Evolutionary conservation across 2,329 filamentous ascomycete species (phyloP), one percentile per base, ranked within the genome.

Genomic region (Seiridium unicorne): DNA sequence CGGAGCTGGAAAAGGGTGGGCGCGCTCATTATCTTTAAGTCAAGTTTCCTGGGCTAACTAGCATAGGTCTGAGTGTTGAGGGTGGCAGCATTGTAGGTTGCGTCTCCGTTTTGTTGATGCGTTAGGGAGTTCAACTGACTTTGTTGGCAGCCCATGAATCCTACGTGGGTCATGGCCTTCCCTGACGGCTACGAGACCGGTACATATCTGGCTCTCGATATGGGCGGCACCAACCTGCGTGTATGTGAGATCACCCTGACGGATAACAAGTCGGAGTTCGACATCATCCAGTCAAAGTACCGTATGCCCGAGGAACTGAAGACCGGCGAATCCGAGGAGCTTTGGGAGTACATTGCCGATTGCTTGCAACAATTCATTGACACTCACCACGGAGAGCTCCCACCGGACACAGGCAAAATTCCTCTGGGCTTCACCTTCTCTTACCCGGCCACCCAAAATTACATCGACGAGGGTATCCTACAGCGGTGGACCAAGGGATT

Each of bases 401-500:
- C 55, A 3, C 46, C 79, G 53, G 71, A 91, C 32, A 18, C 66
- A 5, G 83, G 84, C 32, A 85, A 85, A 68, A 80, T 93, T 59
- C 91, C 92, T 6, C 85, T 97, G 5, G 94, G 94, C 70, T 97
- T 97, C 80, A 97, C 94, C 51, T 98, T 98, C 79, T 96, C 92
- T 3, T 97, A 97, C 74, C 94, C 94, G 2, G 93, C 93, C 13
- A 95, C 91, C 0, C 94, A 97, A 76, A 87, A 96, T 68, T 94
- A 93, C 77, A 93, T 97, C 70, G 92, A 97, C 68, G 91, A 96
- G 75, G 94, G 93, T 67, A 84, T 97, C 44, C 84, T 97, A 60
- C 93, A 97, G 77, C 88, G 93, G 68, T 98, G 94, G 94, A 97
- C 94, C 67, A 98, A 98, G 81, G 94, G 94, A 3, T 97, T 97